These are phyloP conservation scores for Colletotrichum theobromicola DNA, from an alignment of 2,329 filamentous ascomycete genomes.

Conservation along the genomic window DNA sequence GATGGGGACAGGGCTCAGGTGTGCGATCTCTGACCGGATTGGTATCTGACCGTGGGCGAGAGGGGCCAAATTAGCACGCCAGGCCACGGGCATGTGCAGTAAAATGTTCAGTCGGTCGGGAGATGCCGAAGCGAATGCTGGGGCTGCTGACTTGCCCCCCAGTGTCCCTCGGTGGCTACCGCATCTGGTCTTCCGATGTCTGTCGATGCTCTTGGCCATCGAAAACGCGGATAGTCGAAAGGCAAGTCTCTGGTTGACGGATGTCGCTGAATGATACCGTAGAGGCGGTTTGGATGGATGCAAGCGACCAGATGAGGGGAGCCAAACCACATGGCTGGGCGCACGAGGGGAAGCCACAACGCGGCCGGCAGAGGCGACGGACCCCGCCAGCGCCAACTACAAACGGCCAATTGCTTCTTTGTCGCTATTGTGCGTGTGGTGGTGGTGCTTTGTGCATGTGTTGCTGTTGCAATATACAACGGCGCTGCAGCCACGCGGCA, in stretches of 20 bases:
- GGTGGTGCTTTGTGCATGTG: slow-evolving; percentile 2
- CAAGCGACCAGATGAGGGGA: not conserved
- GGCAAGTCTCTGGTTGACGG: not conserved
- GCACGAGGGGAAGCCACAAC: slow-evolving; percentile 4
- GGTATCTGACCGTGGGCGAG: slow-evolving; percentile 29
- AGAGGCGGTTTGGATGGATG: slow-evolving; percentile 5
- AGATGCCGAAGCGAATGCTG: slow-evolving; percentile 20
- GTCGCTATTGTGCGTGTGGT: slow-evolving; percentile 1
- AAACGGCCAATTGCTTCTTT: slow-evolving; percentile 6
- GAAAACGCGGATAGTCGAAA: not conserved
- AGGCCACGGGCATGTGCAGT: slow-evolving; percentile 18
- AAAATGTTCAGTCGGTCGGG: slow-evolving; percentile 17
- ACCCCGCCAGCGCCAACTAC: slow-evolving; percentile 2
- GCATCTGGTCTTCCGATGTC: not conserved
- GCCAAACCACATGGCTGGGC: slow-evolving; percentile 19
- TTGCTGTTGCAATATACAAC: slow-evolving; percentile 9
- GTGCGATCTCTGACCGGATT: slow-evolving; percentile 35
- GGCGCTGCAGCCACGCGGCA: slow-evolving; percentile 15
- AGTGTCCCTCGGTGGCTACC: not conserved
- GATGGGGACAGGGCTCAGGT: slow-evolving; percentile 22
- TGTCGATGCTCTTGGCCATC: not conserved
- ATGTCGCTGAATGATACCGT: not conserved
- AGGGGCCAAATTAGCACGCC: slow-evolving; percentile 3
- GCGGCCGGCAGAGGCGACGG: slow-evolving; percentile 2
- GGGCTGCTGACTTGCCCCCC: not conserved